Conservation (phyloP, 768 basidiomycete species). For the Boletus tylopilopsis region DNA sequence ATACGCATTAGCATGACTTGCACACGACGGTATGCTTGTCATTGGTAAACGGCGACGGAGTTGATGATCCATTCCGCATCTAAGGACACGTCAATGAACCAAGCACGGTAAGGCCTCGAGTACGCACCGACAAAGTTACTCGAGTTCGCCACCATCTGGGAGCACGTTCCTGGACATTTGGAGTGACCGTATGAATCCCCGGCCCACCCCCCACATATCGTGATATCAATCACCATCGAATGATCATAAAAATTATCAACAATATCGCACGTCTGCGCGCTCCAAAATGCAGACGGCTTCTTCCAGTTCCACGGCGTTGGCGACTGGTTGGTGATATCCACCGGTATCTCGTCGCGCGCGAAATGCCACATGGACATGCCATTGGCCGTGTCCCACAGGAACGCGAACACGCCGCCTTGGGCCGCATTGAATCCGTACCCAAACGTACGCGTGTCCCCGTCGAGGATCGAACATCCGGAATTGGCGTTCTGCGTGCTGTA, state of each 20-base stretch:
- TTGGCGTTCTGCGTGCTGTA: constrained; percentile 39
- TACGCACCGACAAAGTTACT: constrained; percentile 47
- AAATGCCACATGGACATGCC: constrained; percentile 60
- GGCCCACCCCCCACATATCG: constrained; percentile 33
- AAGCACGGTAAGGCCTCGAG: background rate
- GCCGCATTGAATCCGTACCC: constrained; percentile 27
- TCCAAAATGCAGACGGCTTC: constrained; percentile 49
- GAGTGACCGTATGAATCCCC: constrained; percentile 16
- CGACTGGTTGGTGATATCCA: constrained; percentile 39
- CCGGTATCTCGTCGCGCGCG: constrained; percentile 45
- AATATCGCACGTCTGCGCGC: constrained; percentile 46
- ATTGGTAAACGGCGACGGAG: constrained; percentile 50
- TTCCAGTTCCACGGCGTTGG: constrained; percentile 51
- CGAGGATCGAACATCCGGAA: constrained; percentile 47
- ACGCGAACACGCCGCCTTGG: constrained; percentile 53
- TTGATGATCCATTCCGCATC: constrained; percentile 56
- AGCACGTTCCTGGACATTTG: constrained; percentile 42
- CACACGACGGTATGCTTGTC: background rate
- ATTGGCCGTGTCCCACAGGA: constrained; percentile 46
- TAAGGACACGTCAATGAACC: constrained; percentile 21
- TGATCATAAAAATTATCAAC: constrained; percentile 47
- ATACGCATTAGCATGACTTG: background rate
- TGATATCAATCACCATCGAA: constrained; percentile 38
- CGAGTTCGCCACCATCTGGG: constrained; percentile 47
- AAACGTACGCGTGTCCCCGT: constrained; percentile 40